These are phyloP conservation scores for Penicillium olsonii DNA, from an alignment of 2,329 filamentous ascomycete species.

Conservation along the genomic window DNA sequence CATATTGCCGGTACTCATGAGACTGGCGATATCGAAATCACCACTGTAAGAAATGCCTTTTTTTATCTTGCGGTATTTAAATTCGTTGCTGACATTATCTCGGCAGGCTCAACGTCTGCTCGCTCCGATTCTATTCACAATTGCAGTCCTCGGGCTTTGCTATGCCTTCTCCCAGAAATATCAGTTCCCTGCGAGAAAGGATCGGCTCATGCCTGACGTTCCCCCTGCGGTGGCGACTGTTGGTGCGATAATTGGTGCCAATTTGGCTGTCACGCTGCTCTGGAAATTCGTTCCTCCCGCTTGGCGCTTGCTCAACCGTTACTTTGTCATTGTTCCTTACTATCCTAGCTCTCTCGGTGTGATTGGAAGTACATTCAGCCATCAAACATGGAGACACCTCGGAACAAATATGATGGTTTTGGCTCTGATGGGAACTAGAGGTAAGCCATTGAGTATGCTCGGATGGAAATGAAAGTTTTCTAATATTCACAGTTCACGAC, in stretches of 20 bases:
- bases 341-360: conserved; percentile 56
- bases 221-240: conserved; percentile 56
- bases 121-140: conserved; percentile 44
- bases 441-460: conserved; percentile 30
- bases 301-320: conserved; percentile 59
- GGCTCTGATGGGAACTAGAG: conserved; percentile 55
- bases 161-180: conserved; percentile 52
- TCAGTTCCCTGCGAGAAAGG: conserved; percentile 47
- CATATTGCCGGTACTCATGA: conserved; percentile 40
- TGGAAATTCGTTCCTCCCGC: conserved; percentile 55
- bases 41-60: conserved; percentile 33
- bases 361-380: conserved; percentile 59
- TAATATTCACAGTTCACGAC: conserved; percentile 17
- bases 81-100: neutral
- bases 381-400: conserved; percentile 56
- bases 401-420: conserved; percentile 56
- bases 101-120: conserved; percentile 48
- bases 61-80: neutral
- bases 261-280: conserved; percentile 52
- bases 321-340: conserved; percentile 55
- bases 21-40: conserved; percentile 36
- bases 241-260: conserved; percentile 51
- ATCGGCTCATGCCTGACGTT: conserved; percentile 52
- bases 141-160: conserved; percentile 43
- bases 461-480: neutral